Evolutionary conservation across 2,329 filamentous ascomycete genomes (phyloP).

Genomic region (Stromatinia cepivora): DNA sequence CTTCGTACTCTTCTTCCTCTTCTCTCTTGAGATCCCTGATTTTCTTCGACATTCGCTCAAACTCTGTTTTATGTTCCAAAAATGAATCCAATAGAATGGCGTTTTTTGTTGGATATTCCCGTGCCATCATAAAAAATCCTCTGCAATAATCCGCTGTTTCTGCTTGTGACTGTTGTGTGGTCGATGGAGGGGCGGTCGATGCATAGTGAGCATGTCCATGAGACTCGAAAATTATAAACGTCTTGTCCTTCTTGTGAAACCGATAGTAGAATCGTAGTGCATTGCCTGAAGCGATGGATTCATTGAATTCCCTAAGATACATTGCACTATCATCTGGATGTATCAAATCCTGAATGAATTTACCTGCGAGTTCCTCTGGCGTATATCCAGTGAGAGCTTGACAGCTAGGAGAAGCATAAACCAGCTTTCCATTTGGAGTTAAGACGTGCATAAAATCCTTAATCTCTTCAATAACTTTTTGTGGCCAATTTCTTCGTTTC

Average conservation of each 20-base stretch:
- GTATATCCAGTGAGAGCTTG: slow-evolving; percentile 74
- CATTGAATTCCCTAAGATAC: slow-evolving; percentile 85
- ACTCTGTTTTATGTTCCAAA: slow-evolving; percentile 94
- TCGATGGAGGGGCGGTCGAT: slow-evolving; percentile 54
- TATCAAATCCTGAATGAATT: slow-evolving; percentile 77
- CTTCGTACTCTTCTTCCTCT: slow-evolving; percentile 76
- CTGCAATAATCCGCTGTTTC: slow-evolving; percentile 73
- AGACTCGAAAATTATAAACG: slow-evolving; percentile 82
- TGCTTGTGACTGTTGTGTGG: slow-evolving; percentile 46
- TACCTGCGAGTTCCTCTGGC: slow-evolving; percentile 67
- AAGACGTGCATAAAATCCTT: slow-evolving; percentile 87
- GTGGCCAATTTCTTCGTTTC: slow-evolving; percentile 76
- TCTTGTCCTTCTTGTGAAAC: slow-evolving; percentile 71
- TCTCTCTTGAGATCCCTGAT: slow-evolving; percentile 84
- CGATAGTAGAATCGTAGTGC: slow-evolving; percentile 83
- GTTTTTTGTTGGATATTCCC: slow-evolving; percentile 87
- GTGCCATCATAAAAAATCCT: slow-evolving; percentile 90
- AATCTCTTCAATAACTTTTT: slow-evolving; percentile 84
- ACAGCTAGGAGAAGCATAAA: slow-evolving; percentile 82
- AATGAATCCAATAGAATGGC: slow-evolving; percentile 85
- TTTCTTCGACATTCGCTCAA: slow-evolving; percentile 79
- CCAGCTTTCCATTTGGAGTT: slow-evolving; percentile 77
- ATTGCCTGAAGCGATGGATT: slow-evolving; percentile 80
- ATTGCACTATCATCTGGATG: slow-evolving; percentile 82
- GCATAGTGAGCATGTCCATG: slow-evolving; percentile 89